Evolutionary conservation across 768 basidiomycete genomes (phyloP), one percentile per base, ranked within the genome.

Genomic region (Hemileccinum rubropunctum): DNA sequence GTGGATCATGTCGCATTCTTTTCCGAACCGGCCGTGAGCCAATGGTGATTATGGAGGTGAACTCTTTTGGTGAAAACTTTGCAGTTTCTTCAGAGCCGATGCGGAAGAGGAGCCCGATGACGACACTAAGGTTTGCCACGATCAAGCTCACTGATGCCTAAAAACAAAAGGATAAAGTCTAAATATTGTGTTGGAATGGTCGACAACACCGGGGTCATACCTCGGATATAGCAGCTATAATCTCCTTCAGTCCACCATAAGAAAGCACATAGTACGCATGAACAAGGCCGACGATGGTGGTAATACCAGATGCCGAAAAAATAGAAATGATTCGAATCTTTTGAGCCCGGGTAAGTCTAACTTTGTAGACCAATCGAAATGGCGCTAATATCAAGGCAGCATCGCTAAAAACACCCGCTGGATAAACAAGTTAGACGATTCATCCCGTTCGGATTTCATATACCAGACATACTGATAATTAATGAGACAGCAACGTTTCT

Each of bases 31-130:
- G 32, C 32, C 12, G 32, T 14, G 32, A 33, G 32, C 32, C 32
- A 33, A 33, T 11, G 10, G 32, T 33, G 3, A 33, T 13, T 33
- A 4, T 33, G 32, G 32, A 33, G 11, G 12, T 33, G 32, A 33
- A 4, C 32, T 13, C 14, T 11, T 33, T 33, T 33, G 32, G 32
- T 11, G 14, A 11, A 13, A 33, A 11, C 15, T 21, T 35, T 14
- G 21, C 32, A 14, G 36, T 23, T 6, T 50, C 49, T 13, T 50
- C 49, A 1, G 49, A 21, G 7, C 37, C 37, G 23, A 50, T 50
- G 49, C 49, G 49, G 43, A 50, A 50, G 42, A 50, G 36, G 30
- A 50, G 30, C 13, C 42, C 49, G 9, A 45, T 28, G 21, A 50
- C 49, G 6, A 50, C 44, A 4, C 23, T 45, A 10, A 45, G n/a